These are phyloP conservation scores for Talaromyces borbonicus DNA, from an alignment of 495 filamentous ascomycete species.

Conservation along the genomic window DNA sequence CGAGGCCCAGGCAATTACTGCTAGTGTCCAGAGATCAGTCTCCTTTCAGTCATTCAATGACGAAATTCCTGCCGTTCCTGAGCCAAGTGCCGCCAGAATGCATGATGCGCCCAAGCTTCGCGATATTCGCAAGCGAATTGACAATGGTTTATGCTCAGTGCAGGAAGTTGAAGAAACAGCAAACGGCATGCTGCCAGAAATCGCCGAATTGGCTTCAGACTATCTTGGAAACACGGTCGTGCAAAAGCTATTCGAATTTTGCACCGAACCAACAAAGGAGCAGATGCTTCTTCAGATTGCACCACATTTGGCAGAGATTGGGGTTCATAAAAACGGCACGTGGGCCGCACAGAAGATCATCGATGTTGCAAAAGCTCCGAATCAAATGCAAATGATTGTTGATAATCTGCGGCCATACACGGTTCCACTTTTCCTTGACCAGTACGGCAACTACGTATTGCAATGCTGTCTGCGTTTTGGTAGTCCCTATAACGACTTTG, in stretches of 20 bases:
- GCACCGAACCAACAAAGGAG: constrained; percentile 81
- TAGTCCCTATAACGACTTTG: constrained; percentile 82
- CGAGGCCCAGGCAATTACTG: constrained; percentile 60
- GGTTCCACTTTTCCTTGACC: constrained; percentile 85
- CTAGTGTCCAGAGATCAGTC: constrained; percentile 66
- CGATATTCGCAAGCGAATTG: constrained; percentile 94
- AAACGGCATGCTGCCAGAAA: constrained; percentile 85
- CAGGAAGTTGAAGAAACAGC: constrained; percentile 90
- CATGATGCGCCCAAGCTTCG: constrained; percentile 93
- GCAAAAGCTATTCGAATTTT: constrained; percentile 94
- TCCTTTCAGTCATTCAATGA: constrained; percentile 58
- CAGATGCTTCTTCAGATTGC: constrained; percentile 82
- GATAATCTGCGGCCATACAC: constrained; percentile 75
- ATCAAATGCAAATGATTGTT: constrained; percentile 77
- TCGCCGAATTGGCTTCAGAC: constrained; percentile 87
- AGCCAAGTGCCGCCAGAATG: constrained; percentile 81
- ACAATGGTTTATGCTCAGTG: constrained; percentile 77
- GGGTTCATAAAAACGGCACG: constrained; percentile 96
- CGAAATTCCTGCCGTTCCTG: constrained; percentile 82
- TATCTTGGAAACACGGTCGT: constrained; percentile 99
- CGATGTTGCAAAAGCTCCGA: constrained; percentile 77
- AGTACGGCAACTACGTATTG: constrained; percentile 96
- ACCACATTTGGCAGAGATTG: constrained; percentile 90
- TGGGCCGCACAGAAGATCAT: constrained; percentile 99
- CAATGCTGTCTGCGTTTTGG: constrained; percentile 93